Base-by-base conservation (phyloP, 371 early-diverging fungal genomes). In the Zancudomyces culisetae region DNA sequence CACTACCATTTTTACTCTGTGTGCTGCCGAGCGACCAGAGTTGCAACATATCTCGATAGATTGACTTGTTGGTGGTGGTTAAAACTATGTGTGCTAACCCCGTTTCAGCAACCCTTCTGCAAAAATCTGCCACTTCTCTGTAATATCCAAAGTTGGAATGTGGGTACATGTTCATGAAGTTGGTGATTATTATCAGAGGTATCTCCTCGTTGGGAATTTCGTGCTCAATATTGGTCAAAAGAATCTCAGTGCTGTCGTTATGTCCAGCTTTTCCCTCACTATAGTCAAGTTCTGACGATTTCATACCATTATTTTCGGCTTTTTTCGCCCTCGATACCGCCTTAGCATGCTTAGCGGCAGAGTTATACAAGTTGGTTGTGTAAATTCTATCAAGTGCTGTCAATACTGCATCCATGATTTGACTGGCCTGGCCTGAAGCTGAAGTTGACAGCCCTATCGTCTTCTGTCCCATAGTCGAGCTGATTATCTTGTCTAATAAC, bases 31-130 rank as follows among this genome's bases (percentile, higher is more conserved):
- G 18, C 28, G 45, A 24, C n/a, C 21, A 27, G 21, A 4, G 6
- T 73, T 54, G 56, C 51, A 78, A 76, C 2, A 91, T 57, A 0
- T 70, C 70, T 57, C 83, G 85, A 53, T 72, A 59, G 0, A 81
- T 80, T 29, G 73, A 70, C 29, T 83, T 81, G 64, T 82, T 85
- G 53, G 80, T 78, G 49, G 77, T 80, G 1, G 88, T 77, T 61
- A 92, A 83, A 15, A 95, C 72, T n/a, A 92, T 90, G 63, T 95
- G 90, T 0, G 92, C 91, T 47, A 87, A 63, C 39, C 76, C 77
- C 18, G 78, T 78, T 60, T 85, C 83, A 15, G 80, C 80, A 30
- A 86, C 56, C 3, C 77, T 56, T 3, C 79, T 75, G 10, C 81
- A 80, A 79, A 84, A 85, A 49, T 90, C 79, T 3, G 90, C 74